Base-by-base conservation (phyloP, 2,329 filamentous ascomycete species). In the Monascus ruber region DNA sequence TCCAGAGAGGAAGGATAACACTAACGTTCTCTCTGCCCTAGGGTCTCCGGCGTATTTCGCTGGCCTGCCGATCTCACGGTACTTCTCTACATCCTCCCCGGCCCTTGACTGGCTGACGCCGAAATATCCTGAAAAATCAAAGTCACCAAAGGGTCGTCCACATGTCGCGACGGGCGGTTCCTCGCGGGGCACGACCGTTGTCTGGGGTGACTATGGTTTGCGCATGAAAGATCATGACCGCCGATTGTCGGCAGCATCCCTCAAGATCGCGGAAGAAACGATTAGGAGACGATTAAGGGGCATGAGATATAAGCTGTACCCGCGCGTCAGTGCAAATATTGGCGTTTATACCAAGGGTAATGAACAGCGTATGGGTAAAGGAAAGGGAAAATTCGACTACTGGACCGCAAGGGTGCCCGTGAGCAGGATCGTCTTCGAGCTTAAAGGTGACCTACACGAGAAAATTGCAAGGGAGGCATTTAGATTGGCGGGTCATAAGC, bases 321-420 rank as follows among this genome's bases (percentile, higher is more conserved):
- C 86, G 69, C 77, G 91, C 46, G 81, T 96, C 38, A 80, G 79
- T 53, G 91, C 88, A 48, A 94, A 94, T 58, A 83, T 96, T 49
- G 91, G 89, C 58, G 93, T 98, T 24, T 98, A 91, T 64, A 82
- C 86, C 42, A 91, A 83, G 62, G 91, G 91, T 42, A 98, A 96
- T 56, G 91, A 98, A 68, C 83, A 86, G 62, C 83, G 91, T 76
- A 98, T 98, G 93, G 91, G 91, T 62, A 98, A 96, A 68, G 91
- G 91, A 66, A 98, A 98, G 63, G 91, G 91, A 52, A 84, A 81
- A 46, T 96, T 98, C 59, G 91, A 98, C 61, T 85, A 94, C 59
- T 98, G 91, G 91, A 87, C 89, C 4, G 78, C 83, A 24, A 79
- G 89, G 63, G 80, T 96, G 50, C 79, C 86, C 6, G 85, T 96